Base-by-base conservation (phyloP, 2,329 filamentous ascomycete genomes). In the Verticillium dahliae region DNA sequence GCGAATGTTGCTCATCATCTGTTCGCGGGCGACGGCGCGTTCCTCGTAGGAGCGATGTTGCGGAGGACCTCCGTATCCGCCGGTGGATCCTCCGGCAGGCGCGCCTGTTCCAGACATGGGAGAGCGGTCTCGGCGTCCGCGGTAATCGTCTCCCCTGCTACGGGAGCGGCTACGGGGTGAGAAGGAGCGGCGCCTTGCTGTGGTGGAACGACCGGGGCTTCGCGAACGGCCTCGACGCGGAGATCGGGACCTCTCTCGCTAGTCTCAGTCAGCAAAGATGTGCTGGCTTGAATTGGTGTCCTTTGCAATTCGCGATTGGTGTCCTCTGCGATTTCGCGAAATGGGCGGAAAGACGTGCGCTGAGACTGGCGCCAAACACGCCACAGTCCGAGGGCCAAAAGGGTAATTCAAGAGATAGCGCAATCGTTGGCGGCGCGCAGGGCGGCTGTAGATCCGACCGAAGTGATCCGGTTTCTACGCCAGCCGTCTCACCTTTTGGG, bases 1-100 rank as follows among this genome's bases (percentile, higher is more conserved):
- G 74, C 92, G 89, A 70, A 97, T 89, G 74, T 87, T 92, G 78
- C 88, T 90, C 91, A 98, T 96, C 92, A 96, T 97, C 76, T 92
- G 89, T 78, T 97, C 92, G 78, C 95, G 93, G 71, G 90, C 90
- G 65, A 84, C 87, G 65, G 86, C 81, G 71, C 92, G 88, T 72
- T 97, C 92, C 76, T 98, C 94, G 78, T 87, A 91, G 62, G 87
- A 88, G 78, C 93, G 88, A 76, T 89, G 86, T 70, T 85, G 84
- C 65, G 75, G 75, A 67, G 84, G 85, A 75, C 84, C 85, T 75
- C 81, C 82, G 78, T 86, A 90, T 70, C 81, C 83, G 72, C 83
- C 79, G 74, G 85, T 86, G 77, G 88, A 83, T 81, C 88, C 90
- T 83, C 88, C 90, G 74, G 86, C 80, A 65, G 83, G 75, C 73